Evolutionary conservation across 1,284 basidiomycete species (phyloP).

Genomic region (Jaminaea rosea): DNA sequence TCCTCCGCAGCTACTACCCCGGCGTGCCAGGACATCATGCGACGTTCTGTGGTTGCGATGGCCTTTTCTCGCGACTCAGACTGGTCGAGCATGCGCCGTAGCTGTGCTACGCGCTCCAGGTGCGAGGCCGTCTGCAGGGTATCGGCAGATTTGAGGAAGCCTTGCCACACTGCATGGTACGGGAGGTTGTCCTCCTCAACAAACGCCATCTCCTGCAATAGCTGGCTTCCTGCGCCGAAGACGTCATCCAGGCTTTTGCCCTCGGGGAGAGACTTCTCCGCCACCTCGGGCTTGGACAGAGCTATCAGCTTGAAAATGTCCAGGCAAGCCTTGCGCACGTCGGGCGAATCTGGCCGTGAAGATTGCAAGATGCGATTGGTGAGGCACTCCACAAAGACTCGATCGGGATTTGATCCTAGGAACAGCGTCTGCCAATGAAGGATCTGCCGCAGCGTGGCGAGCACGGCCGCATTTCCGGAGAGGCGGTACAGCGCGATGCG

Average conservation of each 20-base stretch:
- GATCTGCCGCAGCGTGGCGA: slow-evolving; percentile 12
- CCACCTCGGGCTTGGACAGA: slow-evolving; percentile 14
- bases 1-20: slow-evolving; percentile 21
- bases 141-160: slow-evolving; percentile 20
- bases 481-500: slow-evolving; percentile 22
- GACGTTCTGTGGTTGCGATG: slow-evolving; percentile 17
- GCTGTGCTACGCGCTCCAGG: slow-evolving; percentile 24
- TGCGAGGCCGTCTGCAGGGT: slow-evolving; percentile 26
- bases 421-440: slow-evolving; percentile 18
- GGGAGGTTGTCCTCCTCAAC: neutral
- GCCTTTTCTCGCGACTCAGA: slow-evolving; percentile 20
- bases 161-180: slow-evolving; percentile 18
- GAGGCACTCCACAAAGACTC: slow-evolving; percentile 25
- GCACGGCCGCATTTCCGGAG: slow-evolving; percentile 2
- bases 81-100: slow-evolving; percentile 19
- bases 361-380: slow-evolving; percentile 14
- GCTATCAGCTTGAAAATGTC: slow-evolving; percentile 22
- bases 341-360: neutral
- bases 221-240: neutral
- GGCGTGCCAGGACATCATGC: slow-evolving; percentile 29
- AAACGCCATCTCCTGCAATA: neutral
- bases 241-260: slow-evolving; percentile 6
- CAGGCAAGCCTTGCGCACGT: slow-evolving; percentile 3
- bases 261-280: slow-evolving; percentile 9
- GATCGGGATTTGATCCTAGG: slow-evolving; percentile 15